Evolutionary conservation across 129 eudicot genomes (phyloP).

Genomic region (Rutidosis leptorrhynchoides): DNA sequence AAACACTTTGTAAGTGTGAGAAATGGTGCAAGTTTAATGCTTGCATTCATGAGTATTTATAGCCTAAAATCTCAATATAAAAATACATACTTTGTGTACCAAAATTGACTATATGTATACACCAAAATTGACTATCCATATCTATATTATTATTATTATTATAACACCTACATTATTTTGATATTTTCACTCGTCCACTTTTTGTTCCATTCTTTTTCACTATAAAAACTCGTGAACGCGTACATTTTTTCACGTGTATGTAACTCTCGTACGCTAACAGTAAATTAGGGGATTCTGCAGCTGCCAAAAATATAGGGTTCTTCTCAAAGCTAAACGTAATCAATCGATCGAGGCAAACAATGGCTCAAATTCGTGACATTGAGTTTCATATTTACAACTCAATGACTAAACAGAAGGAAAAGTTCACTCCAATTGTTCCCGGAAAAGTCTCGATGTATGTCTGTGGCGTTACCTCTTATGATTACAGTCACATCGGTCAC

Average conservation of each 20-base stretch:
- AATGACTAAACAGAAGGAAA: constrained; percentile 54
- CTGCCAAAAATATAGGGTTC: background rate
- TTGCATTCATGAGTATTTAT: too few species aligned
- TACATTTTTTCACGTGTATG: background rate
- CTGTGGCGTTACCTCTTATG: constrained; percentile 60
- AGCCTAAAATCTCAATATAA: too few species aligned
- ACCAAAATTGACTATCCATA: too few species aligned
- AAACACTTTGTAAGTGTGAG: too few species aligned
- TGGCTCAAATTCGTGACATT: constrained; percentile 19
- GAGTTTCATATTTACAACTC: constrained; percentile 43
- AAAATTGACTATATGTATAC: too few species aligned
- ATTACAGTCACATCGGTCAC: constrained; percentile 62
- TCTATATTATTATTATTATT: too few species aligned
- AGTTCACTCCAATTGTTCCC: constrained; percentile 38
- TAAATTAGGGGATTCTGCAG: background rate
- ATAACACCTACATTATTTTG: too few species aligned
- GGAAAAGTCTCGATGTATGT: constrained; percentile 64
- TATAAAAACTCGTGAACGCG: too few species aligned
- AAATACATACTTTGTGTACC: too few species aligned
- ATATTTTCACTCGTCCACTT: too few species aligned
- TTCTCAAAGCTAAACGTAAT: background rate
- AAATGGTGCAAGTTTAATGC: too few species aligned
- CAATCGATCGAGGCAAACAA: constrained; percentile 16
- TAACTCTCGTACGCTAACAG: background rate
- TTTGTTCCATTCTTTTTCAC: too few species aligned